Evolutionary conservation across 2,329 filamentous ascomycete species (phyloP).

Genomic region (Reticulascus tulasneorum): DNA sequence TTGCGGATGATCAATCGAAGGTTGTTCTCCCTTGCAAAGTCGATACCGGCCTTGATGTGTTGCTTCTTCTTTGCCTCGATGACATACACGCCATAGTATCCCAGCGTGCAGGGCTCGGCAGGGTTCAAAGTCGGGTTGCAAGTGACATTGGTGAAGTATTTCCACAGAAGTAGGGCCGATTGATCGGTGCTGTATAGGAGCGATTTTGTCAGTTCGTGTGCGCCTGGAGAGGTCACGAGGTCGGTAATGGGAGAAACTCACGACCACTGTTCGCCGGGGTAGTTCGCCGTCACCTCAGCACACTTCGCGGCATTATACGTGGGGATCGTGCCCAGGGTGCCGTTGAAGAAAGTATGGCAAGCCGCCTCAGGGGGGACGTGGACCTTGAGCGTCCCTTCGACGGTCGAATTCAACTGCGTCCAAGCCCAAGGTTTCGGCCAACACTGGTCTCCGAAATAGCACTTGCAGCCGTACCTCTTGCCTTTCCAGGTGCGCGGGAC

Average conservation of each 20-base stretch:
- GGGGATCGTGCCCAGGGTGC: constrained; percentile 28
- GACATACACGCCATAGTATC: constrained; percentile 33
- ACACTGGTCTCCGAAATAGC: constrained; percentile 24
- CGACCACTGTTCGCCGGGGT: constrained; percentile 30
- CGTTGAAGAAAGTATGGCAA: constrained; percentile 34
- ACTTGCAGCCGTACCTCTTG: constrained; percentile 25
- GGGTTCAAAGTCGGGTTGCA: constrained; percentile 29
- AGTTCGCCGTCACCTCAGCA: constrained; percentile 23
- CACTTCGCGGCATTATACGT: constrained; percentile 32
- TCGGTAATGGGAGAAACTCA: constrained; percentile 16
- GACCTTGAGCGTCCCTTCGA: constrained; percentile 28
- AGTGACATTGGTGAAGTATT: constrained; percentile 36
- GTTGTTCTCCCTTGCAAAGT: constrained; percentile 30
- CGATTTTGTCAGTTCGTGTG: neutral
- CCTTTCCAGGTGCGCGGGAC: constrained; percentile 18
- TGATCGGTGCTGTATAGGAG: constrained; percentile 17
- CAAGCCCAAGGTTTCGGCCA: constrained; percentile 24
- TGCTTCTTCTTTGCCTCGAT: constrained; percentile 16
- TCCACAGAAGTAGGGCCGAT: constrained; percentile 30
- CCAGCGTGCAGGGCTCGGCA: constrained; percentile 29
- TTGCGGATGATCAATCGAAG: constrained; percentile 52
- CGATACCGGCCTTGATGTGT: constrained; percentile 25
- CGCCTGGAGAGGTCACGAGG: neutral
- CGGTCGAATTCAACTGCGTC: constrained; percentile 27
- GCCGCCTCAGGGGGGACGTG: constrained; percentile 24